phyloP scores from a whole-genome alignment of 1,284 basidiomycete species.

The Waitea zeae region DNA sequence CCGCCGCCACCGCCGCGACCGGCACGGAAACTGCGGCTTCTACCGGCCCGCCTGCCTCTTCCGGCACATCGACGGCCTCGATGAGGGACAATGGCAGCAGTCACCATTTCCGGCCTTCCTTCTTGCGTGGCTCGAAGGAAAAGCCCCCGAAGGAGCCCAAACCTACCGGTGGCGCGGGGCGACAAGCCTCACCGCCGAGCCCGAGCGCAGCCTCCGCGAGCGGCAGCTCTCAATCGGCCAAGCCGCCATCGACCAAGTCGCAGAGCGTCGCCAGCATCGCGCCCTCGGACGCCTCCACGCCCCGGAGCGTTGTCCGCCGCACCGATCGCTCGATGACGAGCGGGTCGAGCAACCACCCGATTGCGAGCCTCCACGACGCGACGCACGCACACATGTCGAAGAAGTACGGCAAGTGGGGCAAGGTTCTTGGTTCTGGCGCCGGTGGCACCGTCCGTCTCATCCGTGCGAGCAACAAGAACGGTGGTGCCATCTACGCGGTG shows the following conservation, averaged over 20 bases:
- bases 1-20: background rate
- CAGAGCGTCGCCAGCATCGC: background rate
- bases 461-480: conserved; percentile 68
- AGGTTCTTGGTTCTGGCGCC: conserved; percentile 87
- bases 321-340: conserved; percentile 2
- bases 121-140: too few relatives aligned
- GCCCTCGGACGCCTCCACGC: background rate
- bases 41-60: background rate
- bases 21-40: too few relatives aligned
- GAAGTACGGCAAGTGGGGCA: conserved; percentile 99
- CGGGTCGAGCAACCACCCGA: background rate
- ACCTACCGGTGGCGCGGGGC: background rate
- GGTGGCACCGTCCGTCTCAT: conserved; percentile 96
- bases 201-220: background rate
- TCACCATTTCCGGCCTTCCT: too few relatives aligned
- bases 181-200: background rate
- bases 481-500: conserved; percentile 81
- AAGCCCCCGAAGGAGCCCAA: background rate
- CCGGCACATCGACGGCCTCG: too few relatives aligned
- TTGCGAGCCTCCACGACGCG: background rate
- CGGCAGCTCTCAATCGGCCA: background rate
- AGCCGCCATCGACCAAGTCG: background rate
- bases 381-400: conserved; percentile 88
- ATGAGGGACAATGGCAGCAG: too few relatives aligned
- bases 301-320: background rate